A percentile compares a stretch with the other conserved stretches of the same genome.
Conservation (phyloP, 169 alveolate species). For the Miamiensis avidus region DNA sequence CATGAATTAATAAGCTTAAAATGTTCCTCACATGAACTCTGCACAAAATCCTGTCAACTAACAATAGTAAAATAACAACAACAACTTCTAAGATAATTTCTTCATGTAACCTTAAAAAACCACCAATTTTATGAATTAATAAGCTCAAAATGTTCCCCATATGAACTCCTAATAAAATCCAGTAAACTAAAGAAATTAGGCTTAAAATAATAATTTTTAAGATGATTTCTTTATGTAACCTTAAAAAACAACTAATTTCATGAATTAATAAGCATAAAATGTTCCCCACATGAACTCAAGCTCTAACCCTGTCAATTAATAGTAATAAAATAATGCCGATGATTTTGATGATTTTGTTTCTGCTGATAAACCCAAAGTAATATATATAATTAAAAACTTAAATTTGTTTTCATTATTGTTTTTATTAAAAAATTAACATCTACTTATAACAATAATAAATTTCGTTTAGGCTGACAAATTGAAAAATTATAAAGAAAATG, state of each 20-base stretch:
- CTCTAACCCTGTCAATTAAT: neutral
- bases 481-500: neutral
- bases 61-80: neutral
- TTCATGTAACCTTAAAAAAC: neutral
- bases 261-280: neutral
- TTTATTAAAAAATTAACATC: too few species aligned
- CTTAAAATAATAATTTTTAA: neutral
- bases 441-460: too few species aligned
- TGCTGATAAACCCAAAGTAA: neutral
- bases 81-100: neutral
- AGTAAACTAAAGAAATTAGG: too few species aligned
- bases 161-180: neutral
- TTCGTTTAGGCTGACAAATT: too few species aligned
- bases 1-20: too few species aligned
- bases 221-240: neutral
- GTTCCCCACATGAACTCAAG: neutral
- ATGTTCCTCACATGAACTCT: too few species aligned
- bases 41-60: too few species aligned
- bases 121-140: neutral
- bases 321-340: neutral
- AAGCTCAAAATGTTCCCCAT: too few species aligned
- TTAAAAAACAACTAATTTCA: too few species aligned
- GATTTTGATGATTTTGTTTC: neutral
- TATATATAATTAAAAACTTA: too few species aligned
- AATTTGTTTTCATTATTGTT: too few species aligned